Percentiles rank a stretch among this genome's conserved stretches.
These are phyloP conservation scores for Licmophora abbreviata DNA, from an alignment of 108 stramenopile genomes.

Conservation along the genomic window DNA sequence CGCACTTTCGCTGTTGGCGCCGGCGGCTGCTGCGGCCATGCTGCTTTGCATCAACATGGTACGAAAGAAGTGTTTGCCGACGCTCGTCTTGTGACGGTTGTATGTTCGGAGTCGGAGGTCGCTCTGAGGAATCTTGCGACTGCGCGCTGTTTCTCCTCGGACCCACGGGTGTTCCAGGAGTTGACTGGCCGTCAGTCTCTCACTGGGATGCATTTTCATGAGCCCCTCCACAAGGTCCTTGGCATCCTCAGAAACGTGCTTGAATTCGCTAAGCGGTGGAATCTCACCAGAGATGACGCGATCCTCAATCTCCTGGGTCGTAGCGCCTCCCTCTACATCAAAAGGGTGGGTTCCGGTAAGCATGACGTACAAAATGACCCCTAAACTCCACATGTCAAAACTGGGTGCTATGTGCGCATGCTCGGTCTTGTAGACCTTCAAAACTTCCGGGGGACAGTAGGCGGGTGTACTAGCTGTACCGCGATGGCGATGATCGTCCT, in stretches of 20 bases:
- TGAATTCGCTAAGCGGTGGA: constrained; percentile 34
- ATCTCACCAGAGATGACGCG: constrained; percentile 20
- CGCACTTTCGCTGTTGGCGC: no score
- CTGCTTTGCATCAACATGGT: no score
- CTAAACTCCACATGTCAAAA: constrained; percentile 71
- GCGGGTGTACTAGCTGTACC: constrained; percentile 27
- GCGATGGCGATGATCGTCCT: no score
- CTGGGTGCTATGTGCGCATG: no score
- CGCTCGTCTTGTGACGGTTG: no score
- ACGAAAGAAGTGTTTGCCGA: no score
- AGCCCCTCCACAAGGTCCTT: constrained; percentile 54
- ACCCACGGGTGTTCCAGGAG: constrained; percentile 89
- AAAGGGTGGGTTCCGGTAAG: constrained; percentile 61
- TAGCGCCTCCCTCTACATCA: constrained; percentile 14
- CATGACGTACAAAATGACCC: constrained; percentile 68
- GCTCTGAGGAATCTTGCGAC: constrained; percentile 55
- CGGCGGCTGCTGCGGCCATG: no score
- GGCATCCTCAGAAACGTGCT: constrained; percentile 54
- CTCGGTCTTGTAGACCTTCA: constrained; percentile 6
- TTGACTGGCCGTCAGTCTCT: constrained; percentile 64
- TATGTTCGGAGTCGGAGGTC: constrained; percentile 38
- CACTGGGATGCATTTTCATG: constrained; percentile 62
- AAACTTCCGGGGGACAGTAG: constrained; percentile 37
- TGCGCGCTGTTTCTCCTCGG: constrained; percentile 67
- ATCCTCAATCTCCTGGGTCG: constrained; percentile 48